Conservation (phyloP, 2,329 filamentous ascomycete genomes). For the Chaetomiaceae sp. region DNA sequence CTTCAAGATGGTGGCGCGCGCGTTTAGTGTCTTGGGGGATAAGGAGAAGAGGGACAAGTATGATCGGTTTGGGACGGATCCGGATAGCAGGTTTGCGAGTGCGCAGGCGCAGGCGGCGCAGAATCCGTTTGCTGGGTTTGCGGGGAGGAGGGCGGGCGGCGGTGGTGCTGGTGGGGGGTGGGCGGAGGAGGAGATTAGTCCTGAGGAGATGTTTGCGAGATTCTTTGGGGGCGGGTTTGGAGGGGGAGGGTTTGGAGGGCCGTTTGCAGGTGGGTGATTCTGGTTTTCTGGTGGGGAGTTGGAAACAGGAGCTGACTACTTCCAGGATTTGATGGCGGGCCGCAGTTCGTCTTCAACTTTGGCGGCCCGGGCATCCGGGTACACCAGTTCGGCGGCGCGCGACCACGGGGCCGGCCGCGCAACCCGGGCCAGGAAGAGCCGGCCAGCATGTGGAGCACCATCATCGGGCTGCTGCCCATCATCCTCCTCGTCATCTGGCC, state of each 20-base stretch:
- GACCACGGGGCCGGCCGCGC: conserved; percentile 71
- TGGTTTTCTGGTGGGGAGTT: neutral
- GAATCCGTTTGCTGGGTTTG: conserved; percentile 63
- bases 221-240: conserved; percentile 85
- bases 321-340: conserved; percentile 66
- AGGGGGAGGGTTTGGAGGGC: conserved; percentile 65
- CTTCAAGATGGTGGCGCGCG: conserved; percentile 95
- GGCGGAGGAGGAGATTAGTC: conserved; percentile 81
- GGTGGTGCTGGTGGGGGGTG: conserved; percentile 51
- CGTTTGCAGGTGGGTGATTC: conserved; percentile 38
- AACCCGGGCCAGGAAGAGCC: conserved; percentile 51
- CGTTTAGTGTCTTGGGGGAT: conserved; percentile 90
- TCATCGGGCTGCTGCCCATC: conserved; percentile 79
- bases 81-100: conserved; percentile 77
- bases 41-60: conserved; percentile 87
- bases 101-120: conserved; percentile 53
- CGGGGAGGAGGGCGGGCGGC: conserved; percentile 35
- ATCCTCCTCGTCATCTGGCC: conserved; percentile 85
- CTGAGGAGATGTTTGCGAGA: conserved; percentile 93
- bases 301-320: neutral
- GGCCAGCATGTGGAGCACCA: conserved; percentile 49
- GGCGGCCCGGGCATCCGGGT: conserved; percentile 87
- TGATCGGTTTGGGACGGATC: conserved; percentile 86
- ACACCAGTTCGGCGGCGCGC: conserved; percentile 85
- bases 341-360: conserved; percentile 92